Base-by-base conservation (phyloP, 768 basidiomycete genomes). In the Scleroderma citrinum region DNA sequence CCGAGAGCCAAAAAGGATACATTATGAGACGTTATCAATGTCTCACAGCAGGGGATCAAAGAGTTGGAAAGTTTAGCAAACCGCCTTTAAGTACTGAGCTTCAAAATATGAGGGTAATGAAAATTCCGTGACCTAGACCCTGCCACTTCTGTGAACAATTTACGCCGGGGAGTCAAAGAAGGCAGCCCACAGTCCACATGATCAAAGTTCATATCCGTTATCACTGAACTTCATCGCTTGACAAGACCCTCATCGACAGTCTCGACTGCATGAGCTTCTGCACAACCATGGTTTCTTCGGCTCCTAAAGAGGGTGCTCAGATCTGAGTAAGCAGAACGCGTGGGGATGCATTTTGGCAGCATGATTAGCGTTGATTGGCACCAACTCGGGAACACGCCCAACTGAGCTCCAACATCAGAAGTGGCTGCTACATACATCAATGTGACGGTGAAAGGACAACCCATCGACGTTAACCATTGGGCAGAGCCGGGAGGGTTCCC, bases 181-280 rank as follows among this genome's bases (percentile, higher is more conserved):
- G 42, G 26, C 37, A 30, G 29, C 48, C 35, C n/a, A 41, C 17
- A 7, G 29, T 36, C 34, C 7, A 44, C 59, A 57, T 53, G 55
- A 47, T 55, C 34, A 42, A 51, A 20, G 36, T 32, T 55, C 56
- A 63, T 63, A 54, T 63, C 62, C 62, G 62, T 52, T 64, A 63
- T 63, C 60, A 23, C 7, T 50, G 30, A 36, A 43, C 10, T 30
- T 29, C 26, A 4, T 29, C 26, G 26, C 31, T 47, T 26, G 19
- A 20, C 14, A 31, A 12, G 11, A 3, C 24, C 47, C 23, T 23
- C 13, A 16, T 13, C 32, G 39, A 31, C 26, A n/a, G 24, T 10
- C 40, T n/a, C 2, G 5, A 24, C 13, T 16, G 13, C 21, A 16
- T 10, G 38, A 11, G n/a, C n/a, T n/a, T n/a, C n/a, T n/a, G n/a